phyloP scores from a whole-genome alignment of 352 stramenopile species.

The Globisporangium megalacanthum region DNA sequence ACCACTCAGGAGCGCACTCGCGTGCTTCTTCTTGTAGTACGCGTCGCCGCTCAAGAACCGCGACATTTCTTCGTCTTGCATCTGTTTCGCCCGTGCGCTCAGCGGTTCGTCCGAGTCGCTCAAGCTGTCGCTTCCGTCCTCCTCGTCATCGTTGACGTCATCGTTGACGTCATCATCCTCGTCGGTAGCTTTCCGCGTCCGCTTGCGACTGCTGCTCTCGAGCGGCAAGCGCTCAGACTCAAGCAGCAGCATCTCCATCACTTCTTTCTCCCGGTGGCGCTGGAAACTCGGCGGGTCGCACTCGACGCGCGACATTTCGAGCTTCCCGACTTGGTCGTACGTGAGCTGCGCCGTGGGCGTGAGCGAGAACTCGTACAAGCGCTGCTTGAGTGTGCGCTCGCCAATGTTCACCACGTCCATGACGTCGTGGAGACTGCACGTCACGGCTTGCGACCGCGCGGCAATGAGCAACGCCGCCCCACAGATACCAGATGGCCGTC shows the following conservation, averaged over 20 bases:
- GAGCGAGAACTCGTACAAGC: conserved; percentile 96
- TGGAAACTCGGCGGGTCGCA: conserved; percentile 88
- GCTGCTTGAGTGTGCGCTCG: conserved; percentile 94
- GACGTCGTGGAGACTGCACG: conserved; percentile 78
- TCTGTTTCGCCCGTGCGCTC: conserved; percentile 37
- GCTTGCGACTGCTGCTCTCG: conserved; percentile 35
- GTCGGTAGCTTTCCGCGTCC: conserved; percentile 17
- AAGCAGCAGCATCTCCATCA: conserved; percentile 89
- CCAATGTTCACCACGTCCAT: conserved; percentile 95
- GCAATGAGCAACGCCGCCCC: conserved; percentile 96
- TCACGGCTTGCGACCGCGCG: conserved; percentile 93
- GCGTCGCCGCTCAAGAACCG: conserved; percentile 56
- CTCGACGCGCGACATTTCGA: conserved; percentile 84
- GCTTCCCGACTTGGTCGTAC: conserved; percentile 92
- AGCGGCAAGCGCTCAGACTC: conserved; percentile 65
- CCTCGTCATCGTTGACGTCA: conserved; percentile 17
- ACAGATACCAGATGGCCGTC: conserved; percentile 96
- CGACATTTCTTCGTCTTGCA: conserved; percentile 79
- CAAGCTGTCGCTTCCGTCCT: conserved; percentile 25
- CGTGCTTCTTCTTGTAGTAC: conserved; percentile 62
- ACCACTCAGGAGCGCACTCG: conserved; percentile 28
- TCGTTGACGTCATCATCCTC: conserved; percentile 1
- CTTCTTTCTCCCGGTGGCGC: conserved; percentile 79
- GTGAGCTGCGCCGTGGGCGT: conserved; percentile 94
- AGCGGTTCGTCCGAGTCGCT: conserved; percentile 23